Evolutionary conservation across 2,329 filamentous ascomycete species (phyloP), one percentile per base, ranked within the genome.

Genomic region (Pseudocercospora fijiensis): DNA sequence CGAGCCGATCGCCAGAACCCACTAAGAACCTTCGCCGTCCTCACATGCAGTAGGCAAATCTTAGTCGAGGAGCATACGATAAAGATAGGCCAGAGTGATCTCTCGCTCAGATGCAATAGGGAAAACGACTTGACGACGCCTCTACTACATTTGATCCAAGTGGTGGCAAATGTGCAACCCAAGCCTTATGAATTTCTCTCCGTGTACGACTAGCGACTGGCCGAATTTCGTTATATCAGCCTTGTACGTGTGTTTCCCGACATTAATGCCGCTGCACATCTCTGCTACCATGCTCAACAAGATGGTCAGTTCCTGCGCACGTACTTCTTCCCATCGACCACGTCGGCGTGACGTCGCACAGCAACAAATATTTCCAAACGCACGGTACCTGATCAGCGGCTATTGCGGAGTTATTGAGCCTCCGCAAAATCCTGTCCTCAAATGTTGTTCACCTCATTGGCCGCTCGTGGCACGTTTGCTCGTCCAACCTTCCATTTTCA

Each of bases 331-430:
- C 16, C 6, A 57, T 41, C 53, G 33, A 20, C 3, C 4, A n/a
- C 11, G 30, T n/a, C n/a, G n/a, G n/a, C n/a, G n/a, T n/a, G n/a
- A n/a, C n/a, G n/a, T 22, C 52, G 24, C 47, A 41, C 43, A 51
- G 41, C 22, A 45, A 51, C 24, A 60, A 49, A 30, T 57, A 41
- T 28, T 24, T 62, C 18, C 18, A 22, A 43, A 24, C 43, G 45
- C 56, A 26, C 61, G 13, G 9, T 27, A 16, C 49, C 16, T 57
- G 43, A 43, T 22, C 33, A 16, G 63, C 59, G 59, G 59, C 47
- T 60, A 59, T 57, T 59, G 63, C 63, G 59, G 63, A 62, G 57
- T 27, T 28, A 27, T 3, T 18, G 16, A 18, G 37, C 9, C 22
- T n/a, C 22, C 7, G 47, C 37, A 63, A 26, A 56, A 26, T 22